Percentiles rank a stretch among this genome's conserved stretches.
Conservation (phyloP, 2,329 filamentous ascomycete species). For the Colletotrichum sp. region DNA sequence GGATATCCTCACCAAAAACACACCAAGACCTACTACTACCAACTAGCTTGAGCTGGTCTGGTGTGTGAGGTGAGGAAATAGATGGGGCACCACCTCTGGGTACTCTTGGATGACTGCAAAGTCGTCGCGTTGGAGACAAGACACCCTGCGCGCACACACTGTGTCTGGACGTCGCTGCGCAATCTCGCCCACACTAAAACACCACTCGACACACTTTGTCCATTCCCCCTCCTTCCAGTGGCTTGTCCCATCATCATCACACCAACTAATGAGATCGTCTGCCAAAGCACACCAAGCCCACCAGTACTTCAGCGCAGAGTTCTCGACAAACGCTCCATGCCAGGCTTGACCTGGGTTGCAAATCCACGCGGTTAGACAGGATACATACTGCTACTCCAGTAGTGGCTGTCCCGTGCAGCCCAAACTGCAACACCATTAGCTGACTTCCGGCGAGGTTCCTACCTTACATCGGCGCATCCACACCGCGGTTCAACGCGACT, state of each 20-base stretch:
- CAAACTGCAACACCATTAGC: constrained; percentile 10
- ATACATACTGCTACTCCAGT: background rate
- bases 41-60: background rate
- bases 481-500: background rate
- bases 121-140: background rate
- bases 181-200: constrained; percentile 20
- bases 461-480: background rate
- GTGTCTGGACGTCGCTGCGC: constrained; percentile 6
- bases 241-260: constrained; percentile 18
- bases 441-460: background rate
- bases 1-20: background rate
- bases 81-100: background rate
- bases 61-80: background rate
- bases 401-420: background rate
- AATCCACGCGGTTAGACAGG: constrained; percentile 6
- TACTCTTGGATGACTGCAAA: background rate
- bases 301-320: background rate
- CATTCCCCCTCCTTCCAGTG: constrained; percentile 16
- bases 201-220: constrained; percentile 17
- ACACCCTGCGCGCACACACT: background rate
- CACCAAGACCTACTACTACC: background rate
- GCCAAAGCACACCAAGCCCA: background rate
- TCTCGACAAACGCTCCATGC: constrained; percentile 8
- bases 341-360: constrained; percentile 11
- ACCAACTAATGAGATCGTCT: background rate